Conservation (phyloP, 352 stramenopile genomes). For the Globisporangium megalacanthum region DNA sequence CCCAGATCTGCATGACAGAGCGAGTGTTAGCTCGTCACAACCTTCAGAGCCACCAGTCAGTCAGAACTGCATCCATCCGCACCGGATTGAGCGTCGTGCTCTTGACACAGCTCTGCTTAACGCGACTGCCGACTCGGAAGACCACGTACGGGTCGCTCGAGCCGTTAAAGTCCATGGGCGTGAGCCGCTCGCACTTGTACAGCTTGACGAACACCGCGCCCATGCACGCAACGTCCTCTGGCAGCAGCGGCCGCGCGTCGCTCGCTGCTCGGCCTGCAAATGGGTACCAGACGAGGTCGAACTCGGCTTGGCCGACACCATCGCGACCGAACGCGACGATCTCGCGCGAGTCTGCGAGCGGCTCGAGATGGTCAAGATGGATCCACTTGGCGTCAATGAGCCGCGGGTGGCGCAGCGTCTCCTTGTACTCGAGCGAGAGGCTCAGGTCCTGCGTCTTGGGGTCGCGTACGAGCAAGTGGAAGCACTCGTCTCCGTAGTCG, state of each 20-base stretch:
- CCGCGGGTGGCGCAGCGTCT: conserved; percentile 23
- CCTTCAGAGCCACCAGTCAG: background rate
- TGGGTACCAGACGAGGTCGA: conserved; percentile 38
- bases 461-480: conserved; percentile 30
- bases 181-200: conserved; percentile 30
- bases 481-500: conserved; percentile 22
- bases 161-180: conserved; percentile 36
- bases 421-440: conserved; percentile 32
- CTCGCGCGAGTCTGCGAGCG: conserved; percentile 23
- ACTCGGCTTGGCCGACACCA: conserved; percentile 27
- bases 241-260: conserved; percentile 9
- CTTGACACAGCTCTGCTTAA: conserved; percentile 40
- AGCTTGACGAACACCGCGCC: conserved; percentile 37
- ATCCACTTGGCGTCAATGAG: conserved; percentile 42
- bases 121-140: conserved; percentile 28
- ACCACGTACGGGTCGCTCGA: conserved; percentile 42
- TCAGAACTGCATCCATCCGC: background rate
- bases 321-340: conserved; percentile 31
- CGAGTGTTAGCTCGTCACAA: background rate
- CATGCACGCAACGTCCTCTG: conserved; percentile 33
- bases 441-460: conserved; percentile 38
- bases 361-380: conserved; percentile 32
- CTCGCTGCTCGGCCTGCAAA: conserved; percentile 16
- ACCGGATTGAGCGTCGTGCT: conserved; percentile 32
- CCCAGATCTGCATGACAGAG: conserved; percentile 28